A percentile compares a stretch with the other conserved stretches of the same genome.
These are phyloP conservation scores for Penicillium canariense DNA, from an alignment of 495 filamentous ascomycete species.

Conservation along the genomic window DNA sequence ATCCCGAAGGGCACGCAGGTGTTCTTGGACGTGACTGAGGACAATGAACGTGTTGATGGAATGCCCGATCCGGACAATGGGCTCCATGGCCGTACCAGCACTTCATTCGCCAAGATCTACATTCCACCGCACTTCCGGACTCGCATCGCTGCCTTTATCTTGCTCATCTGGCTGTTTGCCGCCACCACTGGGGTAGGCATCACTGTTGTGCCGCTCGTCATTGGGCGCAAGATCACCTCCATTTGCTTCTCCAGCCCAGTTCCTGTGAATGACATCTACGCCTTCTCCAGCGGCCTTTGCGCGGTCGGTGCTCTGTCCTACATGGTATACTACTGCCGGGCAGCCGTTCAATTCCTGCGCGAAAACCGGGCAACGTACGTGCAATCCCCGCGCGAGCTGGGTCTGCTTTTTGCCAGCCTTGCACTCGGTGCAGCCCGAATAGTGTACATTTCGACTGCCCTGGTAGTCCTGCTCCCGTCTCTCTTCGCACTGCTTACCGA, in stretches of 20 bases:
- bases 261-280: constrained; percentile 91
- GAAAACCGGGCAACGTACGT: constrained; percentile 31
- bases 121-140: constrained; percentile 80
- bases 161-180: constrained; percentile 91
- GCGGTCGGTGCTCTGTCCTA: constrained; percentile 66
- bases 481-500: constrained; percentile 81
- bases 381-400: constrained; percentile 33
- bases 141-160: constrained; percentile 79
- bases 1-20: constrained; percentile 79
- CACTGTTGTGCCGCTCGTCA: constrained; percentile 82
- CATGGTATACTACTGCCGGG: constrained; percentile 50
- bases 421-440: constrained; percentile 39
- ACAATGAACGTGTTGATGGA: constrained; percentile 65
- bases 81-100: constrained; percentile 61
- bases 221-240: constrained; percentile 76
- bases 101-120: constrained; percentile 79
- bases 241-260: constrained; percentile 62
- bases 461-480: constrained; percentile 74
- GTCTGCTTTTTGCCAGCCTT: constrained; percentile 13
- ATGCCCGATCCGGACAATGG: constrained; percentile 56
- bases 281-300: constrained; percentile 85
- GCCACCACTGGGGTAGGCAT: constrained; percentile 85
- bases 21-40: constrained; percentile 75
- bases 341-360: constrained; percentile 39
- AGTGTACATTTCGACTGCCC: constrained; percentile 67